phyloP scores from a whole-genome alignment of 2,329 filamentous ascomycete genomes.

The Fusarium stilboides region DNA sequence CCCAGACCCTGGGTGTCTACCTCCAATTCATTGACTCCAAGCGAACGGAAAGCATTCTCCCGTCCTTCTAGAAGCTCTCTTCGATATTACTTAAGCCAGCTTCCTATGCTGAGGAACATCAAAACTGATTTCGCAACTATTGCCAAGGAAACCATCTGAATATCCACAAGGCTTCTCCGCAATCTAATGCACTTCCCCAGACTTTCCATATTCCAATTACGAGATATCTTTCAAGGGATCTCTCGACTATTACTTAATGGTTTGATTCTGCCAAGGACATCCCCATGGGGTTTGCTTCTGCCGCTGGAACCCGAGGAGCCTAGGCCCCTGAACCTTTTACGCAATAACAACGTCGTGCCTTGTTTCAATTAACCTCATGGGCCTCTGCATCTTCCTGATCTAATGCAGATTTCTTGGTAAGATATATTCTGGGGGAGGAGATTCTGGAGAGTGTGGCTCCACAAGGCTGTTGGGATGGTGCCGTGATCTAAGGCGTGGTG shows the following conservation, averaged over 20 bases:
- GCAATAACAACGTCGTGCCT: not conserved
- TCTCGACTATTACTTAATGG: conserved; percentile 37
- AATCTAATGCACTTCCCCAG: conserved; percentile 37
- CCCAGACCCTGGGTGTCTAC: not conserved
- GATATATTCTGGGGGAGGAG: conserved; percentile 3
- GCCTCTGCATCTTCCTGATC: conserved; percentile 12
- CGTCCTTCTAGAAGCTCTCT: conserved; percentile 23
- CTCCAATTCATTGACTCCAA: conserved; percentile 25
- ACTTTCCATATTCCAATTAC: conserved; percentile 32
- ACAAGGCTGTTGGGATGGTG: conserved; percentile 19
- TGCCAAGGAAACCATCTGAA: conserved; percentile 13
- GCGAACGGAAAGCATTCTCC: conserved; percentile 4
- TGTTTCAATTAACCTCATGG: conserved; percentile 30
- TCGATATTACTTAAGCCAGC: conserved; percentile 1
- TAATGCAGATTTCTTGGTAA: not conserved
- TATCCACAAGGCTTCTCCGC: not conserved
- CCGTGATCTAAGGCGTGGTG: conserved; percentile 4
- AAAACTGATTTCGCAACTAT: not conserved
- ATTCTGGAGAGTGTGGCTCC: conserved; percentile 21
- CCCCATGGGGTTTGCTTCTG: conserved; percentile 34
- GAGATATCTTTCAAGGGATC: conserved; percentile 22
- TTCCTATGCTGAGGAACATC: not conserved
- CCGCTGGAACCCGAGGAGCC: conserved; percentile 35
- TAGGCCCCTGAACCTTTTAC: conserved; percentile 12
- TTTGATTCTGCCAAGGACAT: conserved; percentile 24